Evolutionary conservation across 1,284 basidiomycete species (phyloP).

Genomic region (Calocybe gambosa): DNA sequence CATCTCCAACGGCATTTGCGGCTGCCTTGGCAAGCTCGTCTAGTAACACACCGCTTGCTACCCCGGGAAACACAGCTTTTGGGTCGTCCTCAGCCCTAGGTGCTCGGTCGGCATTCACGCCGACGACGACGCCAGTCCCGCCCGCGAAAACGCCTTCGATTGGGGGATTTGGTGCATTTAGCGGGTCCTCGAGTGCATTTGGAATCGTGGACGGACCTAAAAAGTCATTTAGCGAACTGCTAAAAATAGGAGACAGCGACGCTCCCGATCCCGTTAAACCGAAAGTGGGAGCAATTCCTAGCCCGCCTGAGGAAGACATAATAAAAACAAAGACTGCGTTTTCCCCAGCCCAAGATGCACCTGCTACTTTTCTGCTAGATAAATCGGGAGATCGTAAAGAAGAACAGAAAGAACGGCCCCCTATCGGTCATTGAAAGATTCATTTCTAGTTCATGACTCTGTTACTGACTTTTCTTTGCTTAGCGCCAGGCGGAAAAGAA

Average conservation of each 20-base stretch:
- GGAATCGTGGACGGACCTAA: slow-evolving; percentile 31
- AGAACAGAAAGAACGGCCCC: neutral
- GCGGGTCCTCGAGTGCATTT: slow-evolving; percentile 38
- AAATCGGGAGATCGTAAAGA: neutral
- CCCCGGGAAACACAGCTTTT: slow-evolving; percentile 27
- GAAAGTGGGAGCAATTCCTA: slow-evolving; percentile 8
- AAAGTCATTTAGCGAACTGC: slow-evolving; percentile 37
- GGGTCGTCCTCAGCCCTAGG: slow-evolving; percentile 35
- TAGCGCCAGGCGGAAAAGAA: slow-evolving; percentile 4
- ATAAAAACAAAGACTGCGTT: slow-evolving; percentile 15
- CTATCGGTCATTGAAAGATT: neutral
- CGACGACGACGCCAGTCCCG: slow-evolving; percentile 23
- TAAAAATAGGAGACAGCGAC: slow-evolving; percentile 25
- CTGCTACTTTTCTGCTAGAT: slow-evolving; percentile 6
- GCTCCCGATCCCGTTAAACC: slow-evolving; percentile 14
- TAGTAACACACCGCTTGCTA: slow-evolving; percentile 14
- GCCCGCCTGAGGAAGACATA: neutral
- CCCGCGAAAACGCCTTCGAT: slow-evolving; percentile 26
- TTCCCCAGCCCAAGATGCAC: slow-evolving; percentile 7
- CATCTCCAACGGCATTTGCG: slow-evolving; percentile 31
- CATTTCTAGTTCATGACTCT: neutral
- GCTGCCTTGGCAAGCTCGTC: slow-evolving; percentile 18
- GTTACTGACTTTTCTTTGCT: neutral
- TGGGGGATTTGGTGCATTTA: slow-evolving; percentile 45
- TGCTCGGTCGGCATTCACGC: slow-evolving; percentile 29